Evolutionary conservation across 192 early-diverging fungal genomes (phyloP), one percentile per base, ranked within the genome.

Genomic region (Linnemannia schmuckeri): DNA sequence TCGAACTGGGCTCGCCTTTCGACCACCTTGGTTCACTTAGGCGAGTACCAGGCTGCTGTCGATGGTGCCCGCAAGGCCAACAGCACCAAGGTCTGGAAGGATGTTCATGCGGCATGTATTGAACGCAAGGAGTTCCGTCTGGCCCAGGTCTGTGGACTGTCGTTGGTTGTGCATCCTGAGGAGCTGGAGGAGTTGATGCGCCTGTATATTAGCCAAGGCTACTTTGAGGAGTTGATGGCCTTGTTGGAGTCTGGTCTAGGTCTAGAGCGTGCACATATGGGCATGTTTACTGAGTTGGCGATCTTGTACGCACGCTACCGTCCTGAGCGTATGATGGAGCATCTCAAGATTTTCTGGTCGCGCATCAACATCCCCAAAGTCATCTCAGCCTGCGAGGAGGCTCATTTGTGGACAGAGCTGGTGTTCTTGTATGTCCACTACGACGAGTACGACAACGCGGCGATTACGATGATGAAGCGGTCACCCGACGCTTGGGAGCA

Each of bases 331-430:
- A 94, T 99, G 90, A 97, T 98, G 95, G 98, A 99, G 85, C 99
- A 99, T 78, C 92, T 99, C 78, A 97, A 97, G 87, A 92, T 99
- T 70, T 99, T 97, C 90, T 98, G 96, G 93, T 95, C 96, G 74
- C 96, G 99, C 72, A 95, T 99, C 91, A 99, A 99, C 89, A 99
- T 99, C 74, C 98, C 99, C 74, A 99, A 99, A 94, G 99, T 99
- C 71, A 99, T 99, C 79, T 90, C 96, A 42, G 94, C 97, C 15
- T 98, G 97, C 88, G 96, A 98, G 89, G 91, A 93, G 15, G 96
- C 96, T 30, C 98, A 99, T 78, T 89, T 99, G 84, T 99, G 98
- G 98, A 94, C 96, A 33, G 97, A 99, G 89, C 92, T 99, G 54
- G 98, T 99, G 52, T 99, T 99, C 93, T 86, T 99, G 83, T 99